phyloP scores from a whole-genome alignment of 2,329 filamentous ascomycete genomes.

The Phaeosphaeria sp. region DNA sequence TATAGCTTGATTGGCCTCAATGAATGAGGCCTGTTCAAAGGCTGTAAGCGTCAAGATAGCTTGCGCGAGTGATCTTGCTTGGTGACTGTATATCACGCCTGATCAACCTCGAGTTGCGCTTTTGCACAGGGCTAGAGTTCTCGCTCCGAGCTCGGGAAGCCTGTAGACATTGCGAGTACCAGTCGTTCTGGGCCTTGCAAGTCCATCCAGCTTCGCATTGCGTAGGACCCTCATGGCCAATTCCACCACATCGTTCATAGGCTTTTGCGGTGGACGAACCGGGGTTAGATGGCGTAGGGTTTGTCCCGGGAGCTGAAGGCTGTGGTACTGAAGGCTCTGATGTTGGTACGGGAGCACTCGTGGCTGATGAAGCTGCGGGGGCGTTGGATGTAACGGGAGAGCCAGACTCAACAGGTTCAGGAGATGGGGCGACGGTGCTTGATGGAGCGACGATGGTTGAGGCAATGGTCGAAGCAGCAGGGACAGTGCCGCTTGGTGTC shows the following conservation, averaged over 20 bases:
- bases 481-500: slow-evolving; percentile 10
- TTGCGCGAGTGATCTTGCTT: background rate
- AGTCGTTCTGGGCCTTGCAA: slow-evolving; percentile 51
- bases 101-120: background rate
- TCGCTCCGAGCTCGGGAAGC: background rate
- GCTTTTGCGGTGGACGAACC: slow-evolving; percentile 8
- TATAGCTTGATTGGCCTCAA: background rate
- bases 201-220: slow-evolving; percentile 48
- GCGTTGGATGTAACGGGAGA: background rate
- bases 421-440: slow-evolving; percentile 4
- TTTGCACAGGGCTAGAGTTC: background rate
- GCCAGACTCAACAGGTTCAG: background rate
- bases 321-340: no score
- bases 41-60: background rate
- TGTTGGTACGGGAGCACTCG: no score
- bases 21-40: background rate
- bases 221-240: slow-evolving; percentile 48
- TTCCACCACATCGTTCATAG: slow-evolving; percentile 55
- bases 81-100: background rate
- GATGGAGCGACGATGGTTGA: background rate
- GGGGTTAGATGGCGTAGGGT: slow-evolving; percentile 1
- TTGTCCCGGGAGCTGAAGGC: no score
- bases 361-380: background rate
- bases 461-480: background rate
- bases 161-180: slow-evolving; percentile 52